Conservation (phyloP, 129 eudicot genomes). For the Chrysanthemum lavandulifolium region DNA sequence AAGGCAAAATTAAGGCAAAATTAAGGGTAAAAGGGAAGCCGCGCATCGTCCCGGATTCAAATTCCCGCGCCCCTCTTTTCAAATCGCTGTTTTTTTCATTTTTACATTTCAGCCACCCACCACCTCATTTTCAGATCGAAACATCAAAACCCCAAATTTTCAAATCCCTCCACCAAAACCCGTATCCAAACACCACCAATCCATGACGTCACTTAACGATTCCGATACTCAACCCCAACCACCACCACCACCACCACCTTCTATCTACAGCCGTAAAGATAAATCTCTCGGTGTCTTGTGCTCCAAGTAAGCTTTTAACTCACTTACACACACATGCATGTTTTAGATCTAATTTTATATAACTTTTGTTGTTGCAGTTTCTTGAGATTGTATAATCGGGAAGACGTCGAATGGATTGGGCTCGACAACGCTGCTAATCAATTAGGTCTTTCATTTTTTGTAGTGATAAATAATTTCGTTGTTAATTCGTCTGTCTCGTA, state of each 20-base stretch:
- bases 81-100: conserved; percentile 10
- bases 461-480: no score
- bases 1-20: background rate
- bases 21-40: conserved; percentile 1
- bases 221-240: conserved; percentile 27
- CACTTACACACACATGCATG: background rate
- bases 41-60: conserved; percentile 34
- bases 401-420: conserved; percentile 58
- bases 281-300: conserved; percentile 70
- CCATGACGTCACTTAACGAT: conserved; percentile 37
- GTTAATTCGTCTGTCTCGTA: no score
- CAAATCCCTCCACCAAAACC: background rate
- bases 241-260: background rate
- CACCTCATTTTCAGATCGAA: conserved; percentile 15
- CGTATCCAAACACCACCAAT: background rate
- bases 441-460: background rate
- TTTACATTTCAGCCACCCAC: background rate
- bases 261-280: conserved; percentile 54
- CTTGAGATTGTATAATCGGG: conserved; percentile 59
- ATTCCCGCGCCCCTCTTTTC: conserved; percentile 34
- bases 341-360: background rate
- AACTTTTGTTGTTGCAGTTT: conserved; percentile 36
- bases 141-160: conserved; percentile 17
- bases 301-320: conserved; percentile 49
- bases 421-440: conserved; percentile 62